A percentile compares a stretch with the other conserved stretches of the same genome.
phyloP scores from a whole-genome alignment of 495 filamentous ascomycete genomes.

The Aspergillus panamensis region DNA sequence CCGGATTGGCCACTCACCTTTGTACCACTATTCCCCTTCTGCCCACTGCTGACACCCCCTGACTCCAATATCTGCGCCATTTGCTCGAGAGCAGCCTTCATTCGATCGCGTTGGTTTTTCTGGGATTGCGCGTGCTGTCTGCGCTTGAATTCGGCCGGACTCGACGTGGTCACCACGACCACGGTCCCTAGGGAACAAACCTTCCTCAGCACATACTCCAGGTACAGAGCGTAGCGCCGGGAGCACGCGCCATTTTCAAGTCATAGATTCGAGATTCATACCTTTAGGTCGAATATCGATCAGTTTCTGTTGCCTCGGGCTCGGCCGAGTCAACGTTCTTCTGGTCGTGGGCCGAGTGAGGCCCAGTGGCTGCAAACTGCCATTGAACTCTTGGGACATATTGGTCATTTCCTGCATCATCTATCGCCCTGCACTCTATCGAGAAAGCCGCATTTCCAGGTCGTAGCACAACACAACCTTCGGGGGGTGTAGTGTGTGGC shows the following conservation, averaged over 20 bases:
- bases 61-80: conserved; percentile 16
- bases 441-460: not conserved
- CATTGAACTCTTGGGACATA: not conserved
- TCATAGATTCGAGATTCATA: not conserved
- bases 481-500: too few species aligned
- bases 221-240: too few species aligned
- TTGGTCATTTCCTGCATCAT: not conserved
- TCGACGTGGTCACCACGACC: conserved; percentile 5
- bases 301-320: not conserved
- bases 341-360: not conserved
- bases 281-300: conserved; percentile 4
- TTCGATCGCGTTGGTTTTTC: conserved; percentile 19
- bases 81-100: conserved; percentile 18
- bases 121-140: conserved; percentile 20
- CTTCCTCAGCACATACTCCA: not conserved
- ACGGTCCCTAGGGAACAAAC: not conserved
- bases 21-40: conserved; percentile 10
- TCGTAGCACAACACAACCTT: not conserved
- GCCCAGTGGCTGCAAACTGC: not conserved
- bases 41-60: conserved; percentile 10
- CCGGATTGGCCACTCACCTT: conserved; percentile 17
- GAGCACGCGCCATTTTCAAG: too few species aligned
- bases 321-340: not conserved
- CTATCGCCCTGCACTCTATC: not conserved
- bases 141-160: conserved; percentile 13